Evolutionary conservation across 2,329 filamentous ascomycete genomes (phyloP), one percentile per base, ranked within the genome.

Genomic region (Diplodia corticola): DNA sequence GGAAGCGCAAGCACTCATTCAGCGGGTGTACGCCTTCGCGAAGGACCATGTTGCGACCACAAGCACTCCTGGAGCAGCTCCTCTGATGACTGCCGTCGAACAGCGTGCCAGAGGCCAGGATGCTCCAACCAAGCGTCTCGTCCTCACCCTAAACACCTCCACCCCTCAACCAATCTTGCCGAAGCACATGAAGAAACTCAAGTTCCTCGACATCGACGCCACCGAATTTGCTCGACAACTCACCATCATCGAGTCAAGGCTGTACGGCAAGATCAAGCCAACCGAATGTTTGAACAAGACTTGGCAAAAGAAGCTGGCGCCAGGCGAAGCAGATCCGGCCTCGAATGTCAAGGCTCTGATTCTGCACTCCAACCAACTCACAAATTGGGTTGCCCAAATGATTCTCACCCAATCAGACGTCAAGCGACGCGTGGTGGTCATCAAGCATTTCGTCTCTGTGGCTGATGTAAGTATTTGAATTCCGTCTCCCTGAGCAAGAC

Each of bases 341-440:
- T 88, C 92, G 0, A 98, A 99, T 72, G 92, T 99, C 71, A 97
- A 98, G 80, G 91, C 93, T 10, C 85, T 99, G 69, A 99, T 99
- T 80, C 83, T 98, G 63, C 95, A 99, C 80, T 98, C 95, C 0
- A 99, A 99, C 74, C 94, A 98, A 78, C 89, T 99, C 83, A 99
- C 95, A 5, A 99, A 98, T 76, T 99, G 95, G 95, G 95, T 98
- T 60, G 95, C 95, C 33, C 94, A 98, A 78, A 98, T 99, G 95
- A 98, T 99, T 71, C 80, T 99, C 69, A 93, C 91, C 0, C 95
- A 99, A 78, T 87, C 89, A 72, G 95, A 99, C 76, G 91, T 97
- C 69, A 97, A 95, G 83, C 96, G 96, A 78, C 88, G 95, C 72
- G 94, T 98, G 28, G 91, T 96, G 37, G 95, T 99, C 51, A 97